phyloP scores from a whole-genome alignment of 2,329 filamentous ascomycete genomes.

The Ambrosiella xylebori region DNA sequence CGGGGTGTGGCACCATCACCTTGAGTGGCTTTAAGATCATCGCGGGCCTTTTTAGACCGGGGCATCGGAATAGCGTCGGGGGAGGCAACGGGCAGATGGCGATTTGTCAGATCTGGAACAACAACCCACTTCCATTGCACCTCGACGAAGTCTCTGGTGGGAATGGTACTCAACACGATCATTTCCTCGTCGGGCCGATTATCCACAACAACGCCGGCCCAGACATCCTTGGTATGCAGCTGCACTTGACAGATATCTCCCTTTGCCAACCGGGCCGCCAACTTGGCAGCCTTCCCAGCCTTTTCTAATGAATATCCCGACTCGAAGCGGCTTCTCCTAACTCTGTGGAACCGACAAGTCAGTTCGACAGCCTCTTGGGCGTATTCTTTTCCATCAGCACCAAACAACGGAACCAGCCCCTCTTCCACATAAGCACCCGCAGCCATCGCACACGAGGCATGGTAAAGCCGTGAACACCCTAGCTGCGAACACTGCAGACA shows the following conservation, averaged over 20 bases:
- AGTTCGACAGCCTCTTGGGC: constrained; percentile 85
- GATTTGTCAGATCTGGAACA: constrained; percentile 53
- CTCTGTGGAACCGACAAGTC: constrained; percentile 82
- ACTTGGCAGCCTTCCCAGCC: constrained; percentile 48
- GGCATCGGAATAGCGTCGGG: constrained; percentile 54
- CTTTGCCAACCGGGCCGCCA: constrained; percentile 48
- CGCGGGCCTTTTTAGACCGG: constrained; percentile 42
- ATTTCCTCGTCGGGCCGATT: constrained; percentile 61
- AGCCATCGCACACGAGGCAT: constrained; percentile 82
- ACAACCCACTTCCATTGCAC: constrained; percentile 74
- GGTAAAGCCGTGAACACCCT: constrained; percentile 85
- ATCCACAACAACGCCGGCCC: constrained; percentile 74
- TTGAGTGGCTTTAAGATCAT: constrained; percentile 43
- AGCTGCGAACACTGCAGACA: constrained; percentile 94
- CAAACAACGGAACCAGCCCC: constrained; percentile 69
- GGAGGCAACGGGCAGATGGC: constrained; percentile 57
- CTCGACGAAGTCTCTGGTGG: constrained; percentile 61
- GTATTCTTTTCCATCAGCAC: constrained; percentile 81
- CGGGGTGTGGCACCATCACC: constrained; percentile 43
- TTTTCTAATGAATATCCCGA: constrained; percentile 53
- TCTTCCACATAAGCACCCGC: constrained; percentile 86
- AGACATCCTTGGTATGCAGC: constrained; percentile 68
- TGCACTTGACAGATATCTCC: constrained; percentile 80
- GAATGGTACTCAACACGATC: constrained; percentile 65
- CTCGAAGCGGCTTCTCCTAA: constrained; percentile 64